Evolutionary conservation across 768 basidiomycete genomes (phyloP).

Genomic region (Naganishia randhawae): DNA sequence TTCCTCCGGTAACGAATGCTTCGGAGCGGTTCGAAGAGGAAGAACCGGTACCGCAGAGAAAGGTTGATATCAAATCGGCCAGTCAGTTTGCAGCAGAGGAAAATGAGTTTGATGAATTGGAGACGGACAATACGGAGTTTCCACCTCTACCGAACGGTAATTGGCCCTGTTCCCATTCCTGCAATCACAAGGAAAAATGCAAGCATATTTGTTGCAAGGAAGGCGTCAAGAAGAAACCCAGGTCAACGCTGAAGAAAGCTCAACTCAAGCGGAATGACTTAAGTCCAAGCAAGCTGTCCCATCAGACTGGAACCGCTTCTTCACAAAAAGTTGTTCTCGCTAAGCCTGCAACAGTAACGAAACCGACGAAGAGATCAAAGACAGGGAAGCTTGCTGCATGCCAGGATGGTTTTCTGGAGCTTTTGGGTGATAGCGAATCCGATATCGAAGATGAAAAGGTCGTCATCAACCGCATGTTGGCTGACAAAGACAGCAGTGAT

Average conservation of each 20-base stretch:
- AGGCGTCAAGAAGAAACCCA: constrained; percentile 29
- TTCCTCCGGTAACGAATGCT: not conserved
- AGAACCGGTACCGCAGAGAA: not conserved
- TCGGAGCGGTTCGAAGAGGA: not conserved
- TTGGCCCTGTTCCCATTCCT: constrained; percentile 25
- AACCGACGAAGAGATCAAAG: not conserved
- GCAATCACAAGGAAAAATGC: constrained; percentile 14
- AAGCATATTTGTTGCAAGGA: constrained; percentile 30
- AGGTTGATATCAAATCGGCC: not conserved
- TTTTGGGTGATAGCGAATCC: constrained; percentile 5
- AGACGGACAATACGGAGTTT: not conserved
- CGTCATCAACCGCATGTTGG: constrained; percentile 7
- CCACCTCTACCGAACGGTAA: constrained; percentile 29
- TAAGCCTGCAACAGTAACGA: too few species aligned
- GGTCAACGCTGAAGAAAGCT: not conserved
- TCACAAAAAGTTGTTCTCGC: too few species aligned
- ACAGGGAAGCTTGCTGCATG: not conserved
- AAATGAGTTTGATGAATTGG: not conserved
- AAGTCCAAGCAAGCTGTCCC: not conserved
- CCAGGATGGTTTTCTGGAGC: not conserved
- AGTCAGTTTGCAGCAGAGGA: too few species aligned
- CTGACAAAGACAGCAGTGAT: not conserved
- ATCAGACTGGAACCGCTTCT: not conserved
- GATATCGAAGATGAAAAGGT: constrained; percentile 5
- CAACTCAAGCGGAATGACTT: not conserved